These are phyloP conservation scores for Phoma sp. DNA, from an alignment of 2,329 filamentous ascomycete species.

Conservation along the genomic window DNA sequence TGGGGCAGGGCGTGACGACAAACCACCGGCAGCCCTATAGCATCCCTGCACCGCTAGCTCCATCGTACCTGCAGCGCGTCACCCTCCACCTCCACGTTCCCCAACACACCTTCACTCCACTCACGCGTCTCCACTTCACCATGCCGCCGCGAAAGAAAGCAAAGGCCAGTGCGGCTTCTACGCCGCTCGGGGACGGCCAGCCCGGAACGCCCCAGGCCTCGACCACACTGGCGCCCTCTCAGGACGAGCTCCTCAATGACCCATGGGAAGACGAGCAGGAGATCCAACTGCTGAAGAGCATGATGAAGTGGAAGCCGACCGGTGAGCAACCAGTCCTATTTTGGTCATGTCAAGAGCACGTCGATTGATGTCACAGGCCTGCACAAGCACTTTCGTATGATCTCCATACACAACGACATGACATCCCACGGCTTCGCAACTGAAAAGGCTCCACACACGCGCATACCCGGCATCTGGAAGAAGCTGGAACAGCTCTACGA, in stretches of 20 bases:
- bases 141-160: conserved; percentile 77
- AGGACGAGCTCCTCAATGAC: conserved; percentile 68
- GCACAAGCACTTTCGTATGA: conserved; percentile 64
- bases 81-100: background rate
- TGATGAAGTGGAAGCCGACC: conserved; percentile 96
- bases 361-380: conserved; percentile 52
- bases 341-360: background rate
- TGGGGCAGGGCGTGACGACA: conserved; percentile 36
- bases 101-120: background rate
- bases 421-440: conserved; percentile 69
- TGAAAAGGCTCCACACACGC: conserved; percentile 75
- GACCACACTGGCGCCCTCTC: conserved; percentile 53
- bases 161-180: conserved; percentile 63
- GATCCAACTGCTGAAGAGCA: conserved; percentile 87
- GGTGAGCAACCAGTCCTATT: conserved; percentile 52
- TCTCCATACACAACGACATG: conserved; percentile 47
- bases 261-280: conserved; percentile 97
- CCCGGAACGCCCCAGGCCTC: conserved; percentile 50
- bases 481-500: conserved; percentile 87
- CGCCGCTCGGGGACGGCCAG: conserved; percentile 54
- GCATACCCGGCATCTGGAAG: conserved; percentile 88
- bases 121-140: conserved; percentile 4
- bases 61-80: conserved; percentile 20
- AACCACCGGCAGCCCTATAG: conserved; percentile 36
- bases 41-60: conserved; percentile 24